These are phyloP conservation scores for Pisolithus tinctorius DNA, from an alignment of 768 basidiomycete species.

Conservation along the genomic window DNA sequence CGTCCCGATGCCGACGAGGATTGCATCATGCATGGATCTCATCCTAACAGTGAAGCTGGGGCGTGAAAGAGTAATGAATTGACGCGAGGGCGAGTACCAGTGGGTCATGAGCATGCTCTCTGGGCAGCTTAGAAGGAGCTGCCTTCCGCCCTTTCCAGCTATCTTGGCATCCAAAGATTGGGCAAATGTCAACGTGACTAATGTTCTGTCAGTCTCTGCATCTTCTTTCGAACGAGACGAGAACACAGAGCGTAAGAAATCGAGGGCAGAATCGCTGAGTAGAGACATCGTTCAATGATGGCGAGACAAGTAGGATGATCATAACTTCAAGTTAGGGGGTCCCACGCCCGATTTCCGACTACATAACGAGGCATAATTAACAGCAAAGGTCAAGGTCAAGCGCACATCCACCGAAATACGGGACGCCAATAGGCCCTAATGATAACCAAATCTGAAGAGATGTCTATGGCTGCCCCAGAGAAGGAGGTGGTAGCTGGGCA, in stretches of 20 bases:
- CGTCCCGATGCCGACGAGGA: slow-evolving; percentile 87
- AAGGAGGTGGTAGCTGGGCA: slow-evolving; percentile 8
- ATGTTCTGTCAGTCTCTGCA: slow-evolving; percentile 34
- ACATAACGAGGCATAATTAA: too few relatives aligned
- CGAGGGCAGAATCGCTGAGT: slow-evolving; percentile 4
- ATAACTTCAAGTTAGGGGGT: neutral
- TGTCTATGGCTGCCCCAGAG: slow-evolving; percentile 9
- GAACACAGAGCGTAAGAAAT: slow-evolving; percentile 26
- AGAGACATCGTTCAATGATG: neutral
- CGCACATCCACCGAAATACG: neutral
- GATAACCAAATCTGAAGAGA: slow-evolving; percentile 13
- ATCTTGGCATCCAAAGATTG: slow-evolving; percentile 88
- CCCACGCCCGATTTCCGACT: too few relatives aligned
- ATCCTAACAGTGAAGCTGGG: slow-evolving; percentile 47
- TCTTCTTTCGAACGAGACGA: slow-evolving; percentile 11
- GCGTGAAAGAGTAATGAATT: neutral
- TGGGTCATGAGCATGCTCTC: slow-evolving; percentile 95
- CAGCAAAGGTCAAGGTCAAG: neutral
- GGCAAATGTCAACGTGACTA: slow-evolving; percentile 79
- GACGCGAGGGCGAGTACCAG: slow-evolving; percentile 42
- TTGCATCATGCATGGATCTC: slow-evolving; percentile 87
- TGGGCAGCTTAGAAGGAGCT: slow-evolving; percentile 75
- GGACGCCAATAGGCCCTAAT: neutral
- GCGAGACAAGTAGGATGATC: neutral
- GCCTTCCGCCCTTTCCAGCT: slow-evolving; percentile 63